Evolutionary conservation across 306 rosid genomes (phyloP), one percentile per base, ranked within the genome.

Genomic region (Crotalaria pallida): DNA sequence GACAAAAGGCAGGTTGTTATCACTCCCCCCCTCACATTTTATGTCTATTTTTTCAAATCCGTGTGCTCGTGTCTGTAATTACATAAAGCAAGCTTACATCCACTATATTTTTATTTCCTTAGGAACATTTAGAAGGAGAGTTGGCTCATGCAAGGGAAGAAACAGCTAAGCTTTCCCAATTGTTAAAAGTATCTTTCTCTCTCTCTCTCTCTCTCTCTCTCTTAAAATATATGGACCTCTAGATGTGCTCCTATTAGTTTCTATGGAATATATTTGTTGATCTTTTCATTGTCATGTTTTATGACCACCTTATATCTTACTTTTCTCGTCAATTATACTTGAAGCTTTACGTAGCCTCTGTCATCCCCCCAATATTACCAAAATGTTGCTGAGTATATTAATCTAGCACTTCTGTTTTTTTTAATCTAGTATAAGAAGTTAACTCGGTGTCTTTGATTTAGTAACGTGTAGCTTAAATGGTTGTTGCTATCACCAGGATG

Each of bases 91-190:
- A 24, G 16, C 62, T 67, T 58, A 49, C 52, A 8, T 49, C 47
- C 23, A 34, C 51, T 58, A 11, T 27, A 36, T 52, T 55, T 56
- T 68, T 69, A 7, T 38, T 57, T 41, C 52, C 57, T 44, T 75
- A 90, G 96, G 96, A 90, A 77, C 87, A 86, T 83, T 69, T 90
- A 72, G 94, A 88, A 80, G 83, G 84, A 71, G 91, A 84, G 38
- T 82, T 84, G 82, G 87, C 83, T 21, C 83, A 40, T 62, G 85
- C 89, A 72, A 88, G 86, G 71, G 96, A 90, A 36, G 89, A 79
- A 71, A 65, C 67, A 33, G 82, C 89, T 18, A 86, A 76, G 67
- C 82, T 87, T 52, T 86, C 87, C 53, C 86, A 41, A 56, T 72
- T 84, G 59, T 71, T 90, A 70, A 79, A 83, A 63, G 96, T 90